Percentiles rank a stretch among this genome's conserved stretches.
These are phyloP conservation scores for Earliella scabrosa DNA, from an alignment of 1,284 basidiomycete species.

Conservation along the genomic window DNA sequence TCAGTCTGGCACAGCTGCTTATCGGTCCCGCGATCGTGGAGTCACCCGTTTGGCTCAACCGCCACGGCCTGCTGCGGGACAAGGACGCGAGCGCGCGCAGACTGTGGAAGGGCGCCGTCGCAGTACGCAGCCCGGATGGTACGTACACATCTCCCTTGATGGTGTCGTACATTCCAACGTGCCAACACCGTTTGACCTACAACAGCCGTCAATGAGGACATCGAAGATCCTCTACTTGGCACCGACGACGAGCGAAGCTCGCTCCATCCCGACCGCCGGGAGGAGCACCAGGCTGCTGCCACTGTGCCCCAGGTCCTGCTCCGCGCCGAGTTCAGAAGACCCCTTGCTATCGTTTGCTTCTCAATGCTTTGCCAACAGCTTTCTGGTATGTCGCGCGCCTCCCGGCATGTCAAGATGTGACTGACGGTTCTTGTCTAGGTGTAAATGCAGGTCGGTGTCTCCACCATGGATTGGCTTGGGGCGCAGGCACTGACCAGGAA, in stretches of 20 bases:
- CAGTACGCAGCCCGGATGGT: constrained; percentile 23
- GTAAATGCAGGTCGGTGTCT: constrained; percentile 61
- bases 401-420: not conserved
- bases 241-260: constrained; percentile 28
- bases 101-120: constrained; percentile 50
- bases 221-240: constrained; percentile 50
- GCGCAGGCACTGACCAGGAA: not conserved
- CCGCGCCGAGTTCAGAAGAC: constrained; percentile 62
- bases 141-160: not conserved
- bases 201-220: constrained; percentile 33
- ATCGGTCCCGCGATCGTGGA: constrained; percentile 59
- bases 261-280: constrained; percentile 36
- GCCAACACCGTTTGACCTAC: no score
- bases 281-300: constrained; percentile 41
- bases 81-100: constrained; percentile 48
- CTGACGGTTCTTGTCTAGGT: constrained; percentile 28
- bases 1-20: constrained; percentile 66
- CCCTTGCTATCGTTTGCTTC: constrained; percentile 72
- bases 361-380: constrained; percentile 82
- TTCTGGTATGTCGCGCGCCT: constrained; percentile 54
- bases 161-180: no score
- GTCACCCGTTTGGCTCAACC: constrained; percentile 68
- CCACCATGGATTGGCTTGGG: not conserved
- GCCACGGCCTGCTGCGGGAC: constrained; percentile 53
- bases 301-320: constrained; percentile 58